Conservation (phyloP, 495 filamentous ascomycete genomes). For the Xylaria palmicola region DNA sequence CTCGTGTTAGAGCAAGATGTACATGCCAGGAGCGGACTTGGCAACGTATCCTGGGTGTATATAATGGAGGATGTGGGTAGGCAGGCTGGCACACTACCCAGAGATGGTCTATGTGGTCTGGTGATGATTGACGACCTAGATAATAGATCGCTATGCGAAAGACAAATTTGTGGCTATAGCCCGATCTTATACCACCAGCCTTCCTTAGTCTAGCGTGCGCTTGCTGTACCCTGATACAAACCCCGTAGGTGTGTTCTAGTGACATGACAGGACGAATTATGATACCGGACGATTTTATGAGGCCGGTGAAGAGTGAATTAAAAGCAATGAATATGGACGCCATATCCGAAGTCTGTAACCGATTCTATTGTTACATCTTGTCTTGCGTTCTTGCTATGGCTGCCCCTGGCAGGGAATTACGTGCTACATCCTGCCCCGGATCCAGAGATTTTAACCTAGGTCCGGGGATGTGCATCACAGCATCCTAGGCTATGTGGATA, state of each 20-base stretch:
- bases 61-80: neutral
- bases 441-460: neutral
- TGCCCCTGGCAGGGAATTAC: neutral
- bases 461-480: neutral
- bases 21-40: neutral
- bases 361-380: constrained; percentile 3
- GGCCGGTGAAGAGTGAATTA: neutral
- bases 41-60: neutral
- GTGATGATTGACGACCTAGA: constrained; percentile 9
- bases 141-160: constrained; percentile 5
- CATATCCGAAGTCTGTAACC: neutral
- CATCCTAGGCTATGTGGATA: neutral
- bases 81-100: neutral
- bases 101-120: constrained; percentile 7
- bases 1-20: constrained; percentile 9
- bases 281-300: neutral
- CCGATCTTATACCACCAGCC: too few species aligned
- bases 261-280: neutral
- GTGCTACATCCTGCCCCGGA: neutral
- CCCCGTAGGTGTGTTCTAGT: too few species aligned
- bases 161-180: neutral
- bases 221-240: too few species aligned
- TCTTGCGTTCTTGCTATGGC: neutral
- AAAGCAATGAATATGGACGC: neutral
- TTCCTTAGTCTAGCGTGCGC: too few species aligned